Evolutionary conservation across 352 stramenopile species (phyloP), one percentile per base, ranked within the genome.

Genomic region (Globisporangium parvum): DNA sequence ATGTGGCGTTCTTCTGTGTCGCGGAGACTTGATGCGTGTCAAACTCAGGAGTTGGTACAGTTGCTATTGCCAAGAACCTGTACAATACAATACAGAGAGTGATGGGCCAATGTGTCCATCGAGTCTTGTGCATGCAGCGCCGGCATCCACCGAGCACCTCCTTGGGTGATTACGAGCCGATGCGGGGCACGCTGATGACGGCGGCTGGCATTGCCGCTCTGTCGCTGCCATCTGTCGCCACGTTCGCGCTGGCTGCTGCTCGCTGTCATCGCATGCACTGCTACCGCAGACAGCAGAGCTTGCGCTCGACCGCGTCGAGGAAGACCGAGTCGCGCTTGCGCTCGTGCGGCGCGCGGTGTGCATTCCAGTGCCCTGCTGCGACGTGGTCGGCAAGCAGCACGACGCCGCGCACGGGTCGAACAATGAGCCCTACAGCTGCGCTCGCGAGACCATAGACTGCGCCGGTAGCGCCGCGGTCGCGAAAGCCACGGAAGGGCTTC

Each of bases 331-430:
- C 37, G 10, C 37, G 37, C 37, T 42, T 42, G 37, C 37, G 14
- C 37, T 42, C 37, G 37, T 20, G 37, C 1, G 37, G 37, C 37
- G 37, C 17, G 14, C 37, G 37, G 20, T 42, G 37, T 2, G 44
- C 44, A 44, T 85, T 85, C 8, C 55, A 55, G 31, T 73, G 60
- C 0, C 75, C 72, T 0, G 74, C 64, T 21, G 59, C 72, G 39
- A 85, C 70, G 39, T 77, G 70, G 26, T 82, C 71, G 0, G 71
- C 73, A 52, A 85, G 71, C 23, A 83, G 51, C 10, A 66, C 75
- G 1, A 75, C 66, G 4, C 75, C 75, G 57, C 79, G 63, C 3
- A 85, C 42, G 0, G 75, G 75, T 17, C 69, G 65, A 40, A 83
- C 64, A 6, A 80, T 42, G 10, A 85, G 55, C 0, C 69, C 71